Evolutionary conservation across 1,139 yeast species (phyloP), one percentile per base, ranked within the genome.

Genomic region (Scheffersomyces insectosa): DNA sequence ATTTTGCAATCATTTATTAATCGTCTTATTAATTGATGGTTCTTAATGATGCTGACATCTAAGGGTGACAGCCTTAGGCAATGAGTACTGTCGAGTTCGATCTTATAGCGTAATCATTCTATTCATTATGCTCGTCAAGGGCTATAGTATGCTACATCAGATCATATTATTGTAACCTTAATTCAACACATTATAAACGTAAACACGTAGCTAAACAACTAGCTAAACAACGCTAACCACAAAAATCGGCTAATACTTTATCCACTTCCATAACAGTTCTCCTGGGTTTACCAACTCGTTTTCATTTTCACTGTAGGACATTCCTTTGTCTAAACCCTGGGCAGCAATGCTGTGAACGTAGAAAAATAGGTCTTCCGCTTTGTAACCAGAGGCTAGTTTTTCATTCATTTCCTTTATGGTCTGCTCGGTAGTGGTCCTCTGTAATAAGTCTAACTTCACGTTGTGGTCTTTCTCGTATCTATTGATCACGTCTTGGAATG

Each of bases 231-330:
- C n/a, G n/a, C n/a, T n/a, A n/a, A n/a, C n/a, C n/a, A n/a, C n/a
- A n/a, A n/a, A n/a, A n/a, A n/a, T 5, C 7, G 3, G 8, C 25
- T 48, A 53, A 41, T 38, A 68, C 42, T 61, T 66, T 15, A 58
- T 66, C 85, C 85, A 81, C 52, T 72, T 73, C 77, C 82, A 81
- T 39, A 74, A 53, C 2, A 65, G 58, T 58, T 77, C 77, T 15
- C 69, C 70, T 1, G 86, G 86, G 57, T 82, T 82, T 42, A 82
- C 68, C 32, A 76, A 53, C 52, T 81, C 85, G 43, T 72, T 70
- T 37, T 79, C 77, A 48, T 65, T 64, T 8, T 51, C 44, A 3
- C 49, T 47, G 28, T 59, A 54, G 46, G 60, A 50, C 15, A 64
- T 42, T 46, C 80, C 81, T 23, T 68, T 57, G 42, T 68, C 79